phyloP scores from a whole-genome alignment of 768 basidiomycete genomes.

The Trametes coccinea region DNA sequence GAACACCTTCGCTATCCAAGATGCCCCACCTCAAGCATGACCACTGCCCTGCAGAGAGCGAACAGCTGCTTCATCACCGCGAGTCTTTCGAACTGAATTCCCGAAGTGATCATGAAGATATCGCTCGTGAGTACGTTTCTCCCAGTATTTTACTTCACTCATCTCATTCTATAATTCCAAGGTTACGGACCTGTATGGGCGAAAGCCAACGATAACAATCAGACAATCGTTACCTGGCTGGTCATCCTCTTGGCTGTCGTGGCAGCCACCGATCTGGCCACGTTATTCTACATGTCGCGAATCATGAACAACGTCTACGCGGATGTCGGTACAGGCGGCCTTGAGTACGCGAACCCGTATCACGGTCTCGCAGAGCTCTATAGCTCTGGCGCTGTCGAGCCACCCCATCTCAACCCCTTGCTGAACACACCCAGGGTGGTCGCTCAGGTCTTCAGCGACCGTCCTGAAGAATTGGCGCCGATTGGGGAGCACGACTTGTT shows the following conservation, averaged over 20 bases:
- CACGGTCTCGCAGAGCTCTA: slow-evolving; percentile 31
- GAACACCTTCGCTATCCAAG: too few relatives aligned
- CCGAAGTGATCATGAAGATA: too few relatives aligned
- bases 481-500: slow-evolving; percentile 25
- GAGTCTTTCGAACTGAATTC: too few relatives aligned
- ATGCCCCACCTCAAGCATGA: too few relatives aligned
- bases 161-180: not conserved
- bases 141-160: too few relatives aligned
- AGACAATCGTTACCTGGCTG: not conserved
- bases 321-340: slow-evolving; percentile 10
- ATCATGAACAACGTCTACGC: slow-evolving; percentile 17
- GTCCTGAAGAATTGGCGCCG: slow-evolving; percentile 25
- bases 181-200: not conserved
- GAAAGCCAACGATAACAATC: not conserved
- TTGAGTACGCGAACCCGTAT: slow-evolving; percentile 27
- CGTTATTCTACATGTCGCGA: slow-evolving; percentile 18
- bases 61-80: too few relatives aligned
- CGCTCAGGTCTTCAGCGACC: slow-evolving; percentile 23
- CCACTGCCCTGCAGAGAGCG: too few relatives aligned
- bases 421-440: slow-evolving; percentile 25
- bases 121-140: too few relatives aligned
- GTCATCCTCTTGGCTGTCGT: slow-evolving; percentile 15
- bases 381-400: slow-evolving; percentile 18
- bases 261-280: slow-evolving; percentile 6
- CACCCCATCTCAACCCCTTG: slow-evolving; percentile 24